Evolutionary conservation across 352 stramenopile species (phyloP).

Genomic region (Phytophthora constricta): DNA sequence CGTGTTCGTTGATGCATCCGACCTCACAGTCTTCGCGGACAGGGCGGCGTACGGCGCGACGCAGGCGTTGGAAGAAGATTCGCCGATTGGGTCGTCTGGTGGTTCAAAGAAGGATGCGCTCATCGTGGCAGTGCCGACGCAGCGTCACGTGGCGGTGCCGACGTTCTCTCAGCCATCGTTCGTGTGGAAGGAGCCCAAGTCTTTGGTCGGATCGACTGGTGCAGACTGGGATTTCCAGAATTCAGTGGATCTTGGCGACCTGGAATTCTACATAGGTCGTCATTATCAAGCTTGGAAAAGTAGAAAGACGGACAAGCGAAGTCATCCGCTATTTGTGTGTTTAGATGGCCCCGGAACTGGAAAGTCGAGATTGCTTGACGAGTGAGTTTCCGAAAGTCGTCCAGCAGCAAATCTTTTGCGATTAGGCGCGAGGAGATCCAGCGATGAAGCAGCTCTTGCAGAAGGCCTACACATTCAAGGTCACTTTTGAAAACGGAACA

Average conservation of each 20-base stretch:
- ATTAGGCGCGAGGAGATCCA: neutral
- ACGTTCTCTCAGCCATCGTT: slow-evolving; percentile 13
- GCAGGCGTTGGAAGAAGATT: neutral
- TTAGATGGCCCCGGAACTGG: slow-evolving; percentile 13
- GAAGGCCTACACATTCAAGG: slow-evolving; percentile 22
- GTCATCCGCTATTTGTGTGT: slow-evolving; percentile 33
- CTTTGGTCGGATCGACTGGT: slow-evolving; percentile 20
- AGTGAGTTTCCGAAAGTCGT: slow-evolving; percentile 19
- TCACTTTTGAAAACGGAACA: slow-evolving; percentile 23
- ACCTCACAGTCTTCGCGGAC: no score
- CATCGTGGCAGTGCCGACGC: neutral
- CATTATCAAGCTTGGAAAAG: slow-evolving; percentile 16
- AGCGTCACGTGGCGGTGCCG: neutral
- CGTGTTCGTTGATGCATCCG: no score
- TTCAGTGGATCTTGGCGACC: slow-evolving; percentile 10
- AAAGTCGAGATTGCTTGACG: slow-evolving; percentile 23
- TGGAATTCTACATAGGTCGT: slow-evolving; percentile 35
- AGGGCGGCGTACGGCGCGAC: no score
- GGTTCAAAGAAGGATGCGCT: neutral
- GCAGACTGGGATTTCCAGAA: slow-evolving; percentile 25
- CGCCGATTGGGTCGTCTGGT: neutral
- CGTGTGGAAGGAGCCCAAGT: slow-evolving; percentile 21
- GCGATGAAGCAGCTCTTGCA: slow-evolving; percentile 15
- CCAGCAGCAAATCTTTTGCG: neutral
- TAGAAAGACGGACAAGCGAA: neutral